Percentiles rank a stretch among this genome's conserved stretches.
phyloP scores from a whole-genome alignment of 306 rosid genomes.

The Sesbania bispinosa region DNA sequence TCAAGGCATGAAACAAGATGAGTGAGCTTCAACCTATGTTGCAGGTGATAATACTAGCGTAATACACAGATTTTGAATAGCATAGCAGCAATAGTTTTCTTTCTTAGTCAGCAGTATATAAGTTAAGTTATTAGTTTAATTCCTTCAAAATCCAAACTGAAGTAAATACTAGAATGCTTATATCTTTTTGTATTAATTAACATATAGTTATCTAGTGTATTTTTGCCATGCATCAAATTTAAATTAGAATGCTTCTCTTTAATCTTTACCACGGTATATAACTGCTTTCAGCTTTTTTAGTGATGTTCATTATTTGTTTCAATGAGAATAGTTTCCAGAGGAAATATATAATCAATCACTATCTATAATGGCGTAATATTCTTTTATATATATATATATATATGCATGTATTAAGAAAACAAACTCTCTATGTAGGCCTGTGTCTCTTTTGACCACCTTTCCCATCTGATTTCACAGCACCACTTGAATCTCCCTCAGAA shows the following conservation, averaged over 20 bases:
- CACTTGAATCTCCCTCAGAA: too few species aligned
- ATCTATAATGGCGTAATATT: too few species aligned
- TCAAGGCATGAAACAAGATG: neutral
- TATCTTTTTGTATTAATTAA: too few species aligned
- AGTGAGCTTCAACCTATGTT: neutral
- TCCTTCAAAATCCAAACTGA: neutral
- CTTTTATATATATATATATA: too few species aligned
- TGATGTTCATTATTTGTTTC: too few species aligned
- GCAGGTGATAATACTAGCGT: neutral
- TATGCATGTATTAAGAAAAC: slow-evolving; percentile 4
- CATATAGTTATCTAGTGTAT: too few species aligned
- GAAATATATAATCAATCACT: too few species aligned
- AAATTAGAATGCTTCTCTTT: too few species aligned
- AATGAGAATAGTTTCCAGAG: too few species aligned
- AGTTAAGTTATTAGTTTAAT: neutral
- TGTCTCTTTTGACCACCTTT: slow-evolving; percentile 65
- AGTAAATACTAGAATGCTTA: neutral
- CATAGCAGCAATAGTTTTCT: neutral
- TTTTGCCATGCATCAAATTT: too few species aligned
- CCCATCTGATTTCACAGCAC: slow-evolving; percentile 70
- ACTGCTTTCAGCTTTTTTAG: too few species aligned
- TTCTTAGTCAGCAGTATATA: neutral
- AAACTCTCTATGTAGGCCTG: slow-evolving; percentile 48
- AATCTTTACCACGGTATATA: too few species aligned
- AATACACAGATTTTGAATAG: neutral